Base-by-base conservation (phyloP, 1,284 basidiomycete species). In the Ceratobasidium sp. region DNA sequence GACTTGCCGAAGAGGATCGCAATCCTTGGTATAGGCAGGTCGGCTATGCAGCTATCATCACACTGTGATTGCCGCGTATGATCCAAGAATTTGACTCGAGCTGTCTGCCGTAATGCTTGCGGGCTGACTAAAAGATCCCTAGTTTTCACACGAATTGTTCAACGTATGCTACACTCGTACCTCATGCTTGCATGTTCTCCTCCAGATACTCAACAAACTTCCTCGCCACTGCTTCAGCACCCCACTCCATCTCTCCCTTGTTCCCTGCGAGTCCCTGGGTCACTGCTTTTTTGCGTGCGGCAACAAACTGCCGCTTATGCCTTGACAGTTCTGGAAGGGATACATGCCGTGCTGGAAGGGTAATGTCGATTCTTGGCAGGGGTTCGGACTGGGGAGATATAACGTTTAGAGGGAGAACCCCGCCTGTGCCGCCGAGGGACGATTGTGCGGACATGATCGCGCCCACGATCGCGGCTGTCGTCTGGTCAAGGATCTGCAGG, bases 241-340 rank as follows among this genome's bases (percentile, higher is more conserved):
- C 88, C 93, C 94, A 96, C 80, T 92, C 91, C 27, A 95, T 90
- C 23, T 85, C 84, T 0, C 94, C 93, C 76, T 91, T 93, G 30
- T 76, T 76, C 80, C 95, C 94, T 16, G 90, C 91, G 20, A 93
- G 92, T 23, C 94, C 93, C 4, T 94, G 89, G 8, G 92, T 93
- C 79, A 96, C 92, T n/a, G 94, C 94, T 81, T 94, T 95, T 82
- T 93, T 94, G 83, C 97, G 95, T 52, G 94, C 88, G 0, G 89
- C 90, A 48, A 97, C 93, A 82, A 96, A 98, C 82, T 96, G 95
- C 64, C 96, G 88, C 83, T 97, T 97, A 67, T 93, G 86, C 35
- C 96, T 87, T 83, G 96, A 95, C 74, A 97, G 86, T 85, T 96
- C 95, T 0, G 94, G 91, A 27, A 97, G 87, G 23, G 95, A 94